Percentiles rank a stretch among this genome's conserved stretches.
phyloP scores from a whole-genome alignment of 139 green algal species.

The Bryopsis sp. region DNA sequence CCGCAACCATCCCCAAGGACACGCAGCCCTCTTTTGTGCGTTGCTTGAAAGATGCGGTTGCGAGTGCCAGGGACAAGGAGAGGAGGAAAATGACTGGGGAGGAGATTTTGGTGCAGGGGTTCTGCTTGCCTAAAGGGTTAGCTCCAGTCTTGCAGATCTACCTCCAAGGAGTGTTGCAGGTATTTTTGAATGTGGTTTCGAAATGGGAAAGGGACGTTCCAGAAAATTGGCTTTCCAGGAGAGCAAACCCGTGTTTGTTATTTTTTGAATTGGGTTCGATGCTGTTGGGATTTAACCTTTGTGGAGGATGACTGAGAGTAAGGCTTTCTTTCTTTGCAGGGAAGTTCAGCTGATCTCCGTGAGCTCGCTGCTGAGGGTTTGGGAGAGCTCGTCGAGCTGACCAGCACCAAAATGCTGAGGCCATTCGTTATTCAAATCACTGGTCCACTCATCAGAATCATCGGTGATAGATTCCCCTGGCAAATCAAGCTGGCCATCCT shows the following conservation, averaged over 20 bases:
- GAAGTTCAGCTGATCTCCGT: slow-evolving; percentile 60
- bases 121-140: slow-evolving; percentile 83
- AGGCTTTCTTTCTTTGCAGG: slow-evolving; percentile 36
- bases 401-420: slow-evolving; percentile 61
- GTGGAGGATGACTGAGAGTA: no score
- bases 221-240: no score
- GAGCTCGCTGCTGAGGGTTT: slow-evolving; percentile 85
- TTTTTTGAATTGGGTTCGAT: no score
- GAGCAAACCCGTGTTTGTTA: no score
- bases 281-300: slow-evolving; percentile 10
- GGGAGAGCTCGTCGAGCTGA: slow-evolving; percentile 78
- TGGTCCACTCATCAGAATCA: slow-evolving; percentile 93
- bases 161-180: slow-evolving; percentile 80
- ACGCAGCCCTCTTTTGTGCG: slow-evolving; percentile 60
- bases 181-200: no score
- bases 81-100: neutral
- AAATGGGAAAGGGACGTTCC: no score
- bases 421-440: slow-evolving; percentile 89
- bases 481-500: slow-evolving; percentile 85
- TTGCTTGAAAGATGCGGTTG: slow-evolving; percentile 49
- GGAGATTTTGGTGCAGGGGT: slow-evolving; percentile 59
- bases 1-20: slow-evolving; percentile 74
- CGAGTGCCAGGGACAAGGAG: slow-evolving; percentile 66
- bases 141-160: slow-evolving; percentile 86
- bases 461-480: slow-evolving; percentile 67